A percentile compares a stretch with the other conserved stretches of the same genome.
phyloP scores from a whole-genome alignment of 1,139 yeast genomes.

The Arxiozyma slooffiae region DNA sequence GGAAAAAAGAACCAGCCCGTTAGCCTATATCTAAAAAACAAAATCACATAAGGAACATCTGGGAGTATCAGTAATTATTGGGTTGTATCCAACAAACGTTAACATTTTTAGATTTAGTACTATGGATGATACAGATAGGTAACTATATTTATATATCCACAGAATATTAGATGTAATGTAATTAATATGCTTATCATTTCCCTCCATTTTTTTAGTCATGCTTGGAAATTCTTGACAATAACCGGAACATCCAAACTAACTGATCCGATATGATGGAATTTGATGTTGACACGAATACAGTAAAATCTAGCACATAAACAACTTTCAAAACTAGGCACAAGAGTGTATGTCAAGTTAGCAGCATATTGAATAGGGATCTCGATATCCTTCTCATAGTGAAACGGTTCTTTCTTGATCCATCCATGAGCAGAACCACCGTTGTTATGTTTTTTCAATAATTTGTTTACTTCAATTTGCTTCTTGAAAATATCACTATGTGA shows the following conservation, averaged over 20 bases:
- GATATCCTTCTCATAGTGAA: conserved; percentile 21
- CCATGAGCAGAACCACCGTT: background rate
- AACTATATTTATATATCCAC: background rate
- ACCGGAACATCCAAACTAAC: conserved; percentile 32
- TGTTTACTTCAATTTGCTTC: conserved; percentile 14
- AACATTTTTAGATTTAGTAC: too few relatives aligned
- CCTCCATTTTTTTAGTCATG: background rate
- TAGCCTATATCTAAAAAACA: too few relatives aligned
- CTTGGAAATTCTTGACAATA: conserved; percentile 25
- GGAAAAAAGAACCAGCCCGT: background rate
- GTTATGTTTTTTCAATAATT: background rate
- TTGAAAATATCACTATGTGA: conserved; percentile 19
- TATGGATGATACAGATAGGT: background rate
- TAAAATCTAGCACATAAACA: conserved; percentile 47
- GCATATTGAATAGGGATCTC: conserved; percentile 26
- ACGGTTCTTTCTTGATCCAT: conserved; percentile 19
- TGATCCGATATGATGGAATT: conserved; percentile 28
- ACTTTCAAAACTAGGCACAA: conserved; percentile 50
- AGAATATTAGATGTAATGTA: background rate
- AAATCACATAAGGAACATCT: too few relatives aligned
- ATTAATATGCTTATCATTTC: background rate
- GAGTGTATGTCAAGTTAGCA: conserved; percentile 33
- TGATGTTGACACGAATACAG: conserved; percentile 32
- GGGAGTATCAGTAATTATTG: background rate
- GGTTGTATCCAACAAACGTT: too few relatives aligned